A percentile compares a stretch with the other conserved stretches of the same genome.
These are phyloP conservation scores for Lasiosphaeriaceae sp. DNA, from an alignment of 495 filamentous ascomycete genomes.

Conservation along the genomic window DNA sequence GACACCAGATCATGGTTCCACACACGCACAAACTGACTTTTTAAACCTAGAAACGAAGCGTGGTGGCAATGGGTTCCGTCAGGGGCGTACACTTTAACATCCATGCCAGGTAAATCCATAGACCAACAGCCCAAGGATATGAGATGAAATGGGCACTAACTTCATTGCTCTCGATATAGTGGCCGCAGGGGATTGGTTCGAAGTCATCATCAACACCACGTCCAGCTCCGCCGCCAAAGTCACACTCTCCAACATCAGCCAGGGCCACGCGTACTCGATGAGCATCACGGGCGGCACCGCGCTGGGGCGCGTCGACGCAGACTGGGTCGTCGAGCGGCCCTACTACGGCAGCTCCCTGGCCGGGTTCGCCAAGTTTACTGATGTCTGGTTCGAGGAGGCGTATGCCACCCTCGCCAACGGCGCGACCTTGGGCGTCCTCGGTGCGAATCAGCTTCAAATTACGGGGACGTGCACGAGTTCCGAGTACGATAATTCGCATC, in stretches of 20 bases:
- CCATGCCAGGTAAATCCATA: conserved; percentile 17
- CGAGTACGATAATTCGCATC: conserved; percentile 16
- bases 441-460: conserved; percentile 28
- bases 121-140: no score
- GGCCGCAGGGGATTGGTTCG: conserved; percentile 24
- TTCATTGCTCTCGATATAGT: conserved; percentile 8
- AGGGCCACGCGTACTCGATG: conserved; percentile 11
- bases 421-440: conserved; percentile 17
- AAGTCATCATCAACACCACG: conserved; percentile 25
- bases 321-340: conserved; percentile 30
- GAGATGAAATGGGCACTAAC: not conserved
- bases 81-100: conserved; percentile 16
- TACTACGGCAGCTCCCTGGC: conserved; percentile 18
- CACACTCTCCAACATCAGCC: conserved; percentile 22
- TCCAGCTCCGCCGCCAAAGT: conserved; percentile 19
- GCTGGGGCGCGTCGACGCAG: conserved; percentile 23
- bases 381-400: conserved; percentile 27
- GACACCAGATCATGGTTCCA: not conserved
- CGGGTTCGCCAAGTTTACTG: conserved; percentile 22
- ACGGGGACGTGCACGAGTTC: conserved; percentile 8
- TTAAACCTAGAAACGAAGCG: conserved; percentile 14
- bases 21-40: not conserved
- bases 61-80: conserved; percentile 32
- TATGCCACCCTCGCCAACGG: conserved; percentile 9
- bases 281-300: conserved; percentile 11